Percentiles rank a stretch among this genome's conserved stretches.
These are phyloP conservation scores for Penicillium sclerotiorum DNA, from an alignment of 2,329 filamentous ascomycete genomes.

Conservation along the genomic window DNA sequence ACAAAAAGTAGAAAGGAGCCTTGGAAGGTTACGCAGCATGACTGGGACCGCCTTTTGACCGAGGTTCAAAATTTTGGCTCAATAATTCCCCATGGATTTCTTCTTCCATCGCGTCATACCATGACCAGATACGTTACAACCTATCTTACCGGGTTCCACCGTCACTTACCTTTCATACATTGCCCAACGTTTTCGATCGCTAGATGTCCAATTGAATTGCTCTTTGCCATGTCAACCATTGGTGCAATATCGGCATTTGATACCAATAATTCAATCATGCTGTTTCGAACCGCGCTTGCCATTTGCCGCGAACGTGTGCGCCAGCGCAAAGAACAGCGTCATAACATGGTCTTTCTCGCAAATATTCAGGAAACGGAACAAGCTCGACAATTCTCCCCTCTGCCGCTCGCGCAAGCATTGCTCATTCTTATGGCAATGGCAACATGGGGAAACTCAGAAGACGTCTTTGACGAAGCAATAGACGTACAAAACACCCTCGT, in stretches of 20 bases:
- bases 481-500: conserved; percentile 28
- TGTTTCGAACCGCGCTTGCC: conserved; percentile 6
- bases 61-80: neutral
- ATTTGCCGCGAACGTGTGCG: neutral
- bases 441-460: conserved; percentile 27
- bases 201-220: conserved; percentile 63
- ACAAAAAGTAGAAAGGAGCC: neutral
- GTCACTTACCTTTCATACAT: conserved; percentile 64
- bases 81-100: conserved; percentile 29
- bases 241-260: conserved; percentile 51
- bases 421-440: conserved; percentile 20
- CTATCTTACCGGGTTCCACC: conserved; percentile 66
- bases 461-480: conserved; percentile 27
- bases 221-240: conserved; percentile 67
- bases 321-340: conserved; percentile 2
- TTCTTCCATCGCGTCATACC: conserved; percentile 66
- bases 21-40: conserved; percentile 2
- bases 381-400: neutral
- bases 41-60: neutral
- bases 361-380: neutral
- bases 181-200: conserved; percentile 63
- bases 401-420: conserved; percentile 14
- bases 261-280: conserved; percentile 6
- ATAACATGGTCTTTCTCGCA: neutral
- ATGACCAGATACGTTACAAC: conserved; percentile 67